Evolutionary conservation across 495 filamentous ascomycete genomes (phyloP), one percentile per base, ranked within the genome.

Genomic region (Annulohypoxylon maeteangense): DNA sequence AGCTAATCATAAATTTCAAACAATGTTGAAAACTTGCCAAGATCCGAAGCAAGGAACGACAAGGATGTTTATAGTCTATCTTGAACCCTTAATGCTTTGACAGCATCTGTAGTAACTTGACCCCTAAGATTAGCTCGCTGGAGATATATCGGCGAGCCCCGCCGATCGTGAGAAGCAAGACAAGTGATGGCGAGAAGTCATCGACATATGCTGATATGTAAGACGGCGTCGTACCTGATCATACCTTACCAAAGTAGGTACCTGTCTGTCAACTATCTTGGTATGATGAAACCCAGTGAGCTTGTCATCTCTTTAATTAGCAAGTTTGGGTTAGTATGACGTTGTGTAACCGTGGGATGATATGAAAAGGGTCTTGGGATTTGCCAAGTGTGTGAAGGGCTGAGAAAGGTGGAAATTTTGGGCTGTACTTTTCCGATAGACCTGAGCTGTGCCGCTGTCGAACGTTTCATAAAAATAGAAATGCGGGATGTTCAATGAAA

Each of bases 361-460:
- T 44, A 45, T 58, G 53, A 54, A 42, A 63, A 54, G 54, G 61
- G 59, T 59, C 61, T 57, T 36, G 44, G 60, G 47, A 59, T 59
- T 65, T 69, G 58, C 66, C 66, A 69, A 69, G 66, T 40, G 59
- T 45, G 11, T n/a, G 38, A 62, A 63, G 58, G 48, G 40, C 48
- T 42, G 58, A 38, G 55, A 68, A 68, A 12, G 45, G 40, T 61
- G 65, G 64, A 22, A 45, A 61, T 14, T 42, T 44, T 44, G n/a
- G 18, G n/a, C 45, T 48, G 57, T 31, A 54, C 31, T 27, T 18
- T 27, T n/a, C 5, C 10, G n/a, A 23, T n/a, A 57, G 32, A 57
- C 40, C 16, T 44, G n/a, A 44, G 16, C 16, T 20, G n/a, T 20
- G 40, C 40, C 40, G 40, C 40, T 44, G 12, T 44, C 20, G 40